Base-by-base conservation (phyloP, 345 rosid genomes). In the Hibiscus trionum region DNA sequence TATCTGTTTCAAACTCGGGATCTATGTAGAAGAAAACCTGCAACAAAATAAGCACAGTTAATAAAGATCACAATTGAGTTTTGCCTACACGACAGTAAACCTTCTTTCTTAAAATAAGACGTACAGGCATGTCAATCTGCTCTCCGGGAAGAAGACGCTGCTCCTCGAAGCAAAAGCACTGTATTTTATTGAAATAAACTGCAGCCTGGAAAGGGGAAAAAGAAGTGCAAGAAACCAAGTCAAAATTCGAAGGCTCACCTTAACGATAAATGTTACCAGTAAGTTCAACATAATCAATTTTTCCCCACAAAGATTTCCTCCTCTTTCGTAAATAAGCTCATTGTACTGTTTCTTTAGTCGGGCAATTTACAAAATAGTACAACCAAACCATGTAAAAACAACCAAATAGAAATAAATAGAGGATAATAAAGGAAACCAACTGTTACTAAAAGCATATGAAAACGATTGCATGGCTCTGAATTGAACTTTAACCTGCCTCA, bases 1-100 rank as follows among this genome's bases (percentile, higher is more conserved):
- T 91, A 82, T 94, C 98, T 3, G 95, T 84, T 75, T 90, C 97
- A 76, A 94, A 85, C 84, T 94, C 96, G 3, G 96, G 97, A 77
- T 94, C 98, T 17, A 94, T 91, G 72, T 94, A 91, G 79, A 94
- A 94, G 84, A 94, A 91, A 16, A 94, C 98, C 98, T 94, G 84
- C 71, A 68, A 66, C 7, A 29, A 42, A 31, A 37, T 5, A 5
- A 27, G n/a, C 15, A 9, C 2, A 21, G 17, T 35, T 11, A 44
- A 14, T 16, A 35, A 4, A 39, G 7, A 61, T 65, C 56, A 55
- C 27, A 2, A 26, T 4, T 4, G 33, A 16, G 21, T 64, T 62
- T 11, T 35, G 12, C 15, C 26, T 39, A 62, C 5, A 26, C 37
- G 31, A 21, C 29, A n/a, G 2, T 56, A 35, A 49, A 16, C n/a